Percentiles rank a stretch among this genome's conserved stretches.
Evolutionary conservation across 768 basidiomycete genomes (phyloP).

Genomic region (Lentinula sp.): DNA sequence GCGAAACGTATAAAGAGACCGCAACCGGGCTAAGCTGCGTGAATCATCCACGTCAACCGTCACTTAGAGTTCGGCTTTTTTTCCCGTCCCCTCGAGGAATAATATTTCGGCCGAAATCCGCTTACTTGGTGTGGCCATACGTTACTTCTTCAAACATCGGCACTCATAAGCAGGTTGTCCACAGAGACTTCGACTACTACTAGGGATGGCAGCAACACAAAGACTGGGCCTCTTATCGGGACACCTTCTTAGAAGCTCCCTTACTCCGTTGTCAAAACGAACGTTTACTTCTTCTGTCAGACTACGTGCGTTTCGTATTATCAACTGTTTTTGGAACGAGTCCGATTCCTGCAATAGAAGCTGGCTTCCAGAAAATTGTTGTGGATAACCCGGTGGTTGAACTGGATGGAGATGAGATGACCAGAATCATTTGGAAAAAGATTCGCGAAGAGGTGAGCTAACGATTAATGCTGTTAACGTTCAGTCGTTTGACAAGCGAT

Average conservation of each 20-base stretch:
- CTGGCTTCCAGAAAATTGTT: conserved; percentile 53
- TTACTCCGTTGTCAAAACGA: background rate
- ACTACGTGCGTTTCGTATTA: background rate
- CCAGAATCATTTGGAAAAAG: conserved; percentile 98
- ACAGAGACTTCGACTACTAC: background rate
- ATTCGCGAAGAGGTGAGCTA: conserved; percentile 82
- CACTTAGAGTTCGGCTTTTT: too few relatives aligned
- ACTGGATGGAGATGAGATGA: conserved; percentile 99
- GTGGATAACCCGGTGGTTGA: conserved; percentile 90
- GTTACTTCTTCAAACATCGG: too few relatives aligned
- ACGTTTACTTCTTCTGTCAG: background rate
- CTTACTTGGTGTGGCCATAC: too few relatives aligned
- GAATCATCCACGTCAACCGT: too few relatives aligned
- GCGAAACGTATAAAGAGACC: background rate
- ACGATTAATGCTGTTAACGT: background rate
- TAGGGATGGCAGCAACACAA: background rate
- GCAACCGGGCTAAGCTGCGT: too few relatives aligned
- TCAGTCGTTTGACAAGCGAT: conserved; percentile 1
- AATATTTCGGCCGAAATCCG: background rate
- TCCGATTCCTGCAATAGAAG: background rate
- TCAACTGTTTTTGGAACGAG: background rate
- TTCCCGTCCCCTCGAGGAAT: too few relatives aligned
- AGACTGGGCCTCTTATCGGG: conserved; percentile 2
- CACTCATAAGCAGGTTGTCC: too few relatives aligned
- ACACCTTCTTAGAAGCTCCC: background rate